Evolutionary conservation across 176 grass and related monocot genomes (phyloP), one percentile per base, ranked within the genome.

Genomic region (Aegilops umbellulata): DNA sequence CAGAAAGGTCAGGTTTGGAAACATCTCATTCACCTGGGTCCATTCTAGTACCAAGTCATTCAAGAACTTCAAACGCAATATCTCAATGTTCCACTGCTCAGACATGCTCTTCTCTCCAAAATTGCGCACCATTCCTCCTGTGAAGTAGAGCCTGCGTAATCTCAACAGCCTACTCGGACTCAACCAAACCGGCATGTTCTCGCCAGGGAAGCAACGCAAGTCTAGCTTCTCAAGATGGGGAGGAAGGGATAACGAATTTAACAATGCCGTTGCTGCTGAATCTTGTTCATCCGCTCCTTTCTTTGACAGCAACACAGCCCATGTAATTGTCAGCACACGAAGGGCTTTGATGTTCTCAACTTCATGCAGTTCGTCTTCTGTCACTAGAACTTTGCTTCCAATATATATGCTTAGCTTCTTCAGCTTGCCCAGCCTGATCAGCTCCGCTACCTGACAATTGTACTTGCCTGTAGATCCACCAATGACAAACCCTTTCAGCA

Each of bases 401-500:
- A 92, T 92, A 82, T 69, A 92, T 85, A 97, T 70, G 75, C 88
- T 92, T 14, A 97, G 90, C 70, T 97, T 97, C 70, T 80, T 87
- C 80, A 97, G 58, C 6, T 94, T 91, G 6, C 74, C 30, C 32
- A 97, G 60, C 58, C 42, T 90, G 1, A 60, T 32, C 11, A 97
- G 74, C 44, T 97, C 90, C 9, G 15, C 65, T 30, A 97, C 76
- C 22, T 81, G 83, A 53, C 86, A 91, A 7, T 62, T 72, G 23
- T 87, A 71, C 84, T 64, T 94, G 39, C 86, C 76, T 61, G 68
- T 66, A 6, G 80, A 65, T 47, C 86, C 87, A 65, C 90, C 88
- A 41, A 94, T 87, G 4, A 94, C 86, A 88, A 92, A 94, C 8
- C 95, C 95, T 78, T 97, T 97, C 24, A 94, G 71, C 32, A 92